phyloP scores from a whole-genome alignment of 345 rosid species.

The Kernera saxatilis region DNA sequence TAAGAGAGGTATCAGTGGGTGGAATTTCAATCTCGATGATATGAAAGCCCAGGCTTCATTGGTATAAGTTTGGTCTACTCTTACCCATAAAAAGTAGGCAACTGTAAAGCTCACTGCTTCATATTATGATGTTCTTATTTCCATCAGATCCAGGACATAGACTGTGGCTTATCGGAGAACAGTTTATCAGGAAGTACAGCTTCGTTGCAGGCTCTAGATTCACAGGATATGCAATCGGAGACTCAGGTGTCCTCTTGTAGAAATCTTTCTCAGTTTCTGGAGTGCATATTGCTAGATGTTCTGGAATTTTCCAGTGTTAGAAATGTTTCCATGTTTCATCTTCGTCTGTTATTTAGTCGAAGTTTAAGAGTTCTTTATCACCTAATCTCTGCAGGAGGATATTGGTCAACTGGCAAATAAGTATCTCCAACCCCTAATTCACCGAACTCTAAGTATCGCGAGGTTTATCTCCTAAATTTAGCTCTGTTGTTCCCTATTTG shows the following conservation, averaged over 20 bases:
- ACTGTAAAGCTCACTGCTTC: conserved; percentile 10
- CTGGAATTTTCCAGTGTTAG: background rate
- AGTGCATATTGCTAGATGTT: background rate
- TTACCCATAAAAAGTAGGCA: background rate
- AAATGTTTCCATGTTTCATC: conserved; percentile 2
- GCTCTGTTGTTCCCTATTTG: background rate
- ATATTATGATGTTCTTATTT: conserved; percentile 2
- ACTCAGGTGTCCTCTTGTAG: conserved; percentile 25
- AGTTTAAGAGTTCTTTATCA: conserved; percentile 18
- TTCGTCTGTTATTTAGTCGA: background rate
- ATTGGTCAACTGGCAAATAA: conserved; percentile 34
- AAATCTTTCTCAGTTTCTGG: conserved; percentile 2
- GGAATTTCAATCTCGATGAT: conserved; percentile 98
- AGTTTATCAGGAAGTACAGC: conserved; percentile 47
- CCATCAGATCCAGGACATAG: conserved; percentile 78
- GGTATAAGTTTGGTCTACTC: conserved; percentile 43
- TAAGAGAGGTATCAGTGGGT: conserved; percentile 93
- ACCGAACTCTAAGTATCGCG: conserved; percentile 33
- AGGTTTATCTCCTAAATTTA: conserved; percentile 38
- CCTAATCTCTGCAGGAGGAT: conserved; percentile 50
- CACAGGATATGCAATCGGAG: conserved; percentile 44
- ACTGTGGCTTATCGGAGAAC: conserved; percentile 51
- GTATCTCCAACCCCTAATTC: conserved; percentile 29
- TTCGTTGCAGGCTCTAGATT: conserved; percentile 46
- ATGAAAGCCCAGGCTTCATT: conserved; percentile 97